Percentiles rank a stretch among this genome's conserved stretches.
Conservation (phyloP, 495 filamentous ascomycete species). For the Tuber calosporum region DNA sequence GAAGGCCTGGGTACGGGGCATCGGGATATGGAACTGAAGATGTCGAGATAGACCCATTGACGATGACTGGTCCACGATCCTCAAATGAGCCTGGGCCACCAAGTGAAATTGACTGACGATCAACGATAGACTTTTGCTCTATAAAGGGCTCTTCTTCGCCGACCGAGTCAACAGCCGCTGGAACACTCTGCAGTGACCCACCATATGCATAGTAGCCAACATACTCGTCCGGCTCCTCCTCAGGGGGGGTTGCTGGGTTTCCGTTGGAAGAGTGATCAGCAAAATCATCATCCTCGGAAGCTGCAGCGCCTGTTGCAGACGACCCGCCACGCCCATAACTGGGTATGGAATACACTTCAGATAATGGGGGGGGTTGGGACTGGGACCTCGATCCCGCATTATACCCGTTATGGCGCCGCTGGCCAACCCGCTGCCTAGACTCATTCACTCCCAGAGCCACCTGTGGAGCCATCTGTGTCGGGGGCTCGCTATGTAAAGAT, state of each 20-base stretch:
- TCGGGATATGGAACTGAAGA: conserved; percentile 26
- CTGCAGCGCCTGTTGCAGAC: conserved; percentile 25
- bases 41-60: conserved; percentile 37
- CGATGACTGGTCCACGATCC: conserved; percentile 39
- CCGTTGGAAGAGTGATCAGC: conserved; percentile 47
- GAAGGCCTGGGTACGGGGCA: conserved; percentile 19
- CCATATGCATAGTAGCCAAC: conserved; percentile 57
- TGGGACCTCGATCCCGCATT: conserved; percentile 35
- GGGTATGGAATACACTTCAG: conserved; percentile 33
- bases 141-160: conserved; percentile 42
- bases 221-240: conserved; percentile 55
- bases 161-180: conserved; percentile 40
- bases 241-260: conserved; percentile 47
- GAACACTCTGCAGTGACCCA: conserved; percentile 49
- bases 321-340: conserved; percentile 27
- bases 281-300: conserved; percentile 42
- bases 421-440: conserved; percentile 24
- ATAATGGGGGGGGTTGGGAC: conserved; percentile 37
- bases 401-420: conserved; percentile 30
- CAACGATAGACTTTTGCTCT: conserved; percentile 42
- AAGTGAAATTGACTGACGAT: conserved; percentile 31
- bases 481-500: conserved; percentile 41
- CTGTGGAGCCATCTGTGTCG: conserved; percentile 30
- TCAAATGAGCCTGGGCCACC: conserved; percentile 41
- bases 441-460: conserved; percentile 20